Evolutionary conservation across 345 rosid species (phyloP).

Genomic region (Clarkia xantiana): DNA sequence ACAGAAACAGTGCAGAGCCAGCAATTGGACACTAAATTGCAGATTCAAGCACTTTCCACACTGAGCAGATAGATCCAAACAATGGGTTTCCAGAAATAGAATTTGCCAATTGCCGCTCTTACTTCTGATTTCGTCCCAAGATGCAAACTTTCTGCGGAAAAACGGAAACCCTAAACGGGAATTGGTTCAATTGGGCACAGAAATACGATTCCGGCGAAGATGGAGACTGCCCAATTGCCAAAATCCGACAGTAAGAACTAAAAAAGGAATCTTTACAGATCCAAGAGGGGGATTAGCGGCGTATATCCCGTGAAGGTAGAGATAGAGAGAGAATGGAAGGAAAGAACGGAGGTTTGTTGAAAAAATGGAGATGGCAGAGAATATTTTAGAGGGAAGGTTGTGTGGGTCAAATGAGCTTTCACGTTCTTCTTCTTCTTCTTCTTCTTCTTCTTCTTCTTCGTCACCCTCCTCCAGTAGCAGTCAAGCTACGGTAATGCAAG

Average conservation of each 20-base stretch:
- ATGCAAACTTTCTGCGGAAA: too few species aligned
- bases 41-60: conserved; percentile 27
- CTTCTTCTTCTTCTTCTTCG: too few species aligned
- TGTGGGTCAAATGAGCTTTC: conserved; percentile 20
- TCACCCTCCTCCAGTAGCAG: too few species aligned
- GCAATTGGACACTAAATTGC: conserved; percentile 19
- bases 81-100: conserved; percentile 20
- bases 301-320: conserved; percentile 8
- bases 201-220: too few species aligned
- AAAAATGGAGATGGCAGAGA: too few species aligned
- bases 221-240: too few species aligned
- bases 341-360: too few species aligned
- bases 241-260: too few species aligned
- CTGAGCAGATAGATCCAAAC: conserved; percentile 18
- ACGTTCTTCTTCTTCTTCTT: too few species aligned
- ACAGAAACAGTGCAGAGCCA: background rate
- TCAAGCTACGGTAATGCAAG: background rate
- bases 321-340: background rate
- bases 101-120: conserved; percentile 9
- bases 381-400: conserved; percentile 5
- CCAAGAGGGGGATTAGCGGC: conserved; percentile 38
- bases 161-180: too few species aligned
- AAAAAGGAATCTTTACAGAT: conserved; percentile 34
- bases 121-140: too few species aligned
- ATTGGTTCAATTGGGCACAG: too few species aligned